These are phyloP conservation scores for Wickerhamomyces alni DNA, from an alignment of 805 yeast genomes.

Conservation along the genomic window DNA sequence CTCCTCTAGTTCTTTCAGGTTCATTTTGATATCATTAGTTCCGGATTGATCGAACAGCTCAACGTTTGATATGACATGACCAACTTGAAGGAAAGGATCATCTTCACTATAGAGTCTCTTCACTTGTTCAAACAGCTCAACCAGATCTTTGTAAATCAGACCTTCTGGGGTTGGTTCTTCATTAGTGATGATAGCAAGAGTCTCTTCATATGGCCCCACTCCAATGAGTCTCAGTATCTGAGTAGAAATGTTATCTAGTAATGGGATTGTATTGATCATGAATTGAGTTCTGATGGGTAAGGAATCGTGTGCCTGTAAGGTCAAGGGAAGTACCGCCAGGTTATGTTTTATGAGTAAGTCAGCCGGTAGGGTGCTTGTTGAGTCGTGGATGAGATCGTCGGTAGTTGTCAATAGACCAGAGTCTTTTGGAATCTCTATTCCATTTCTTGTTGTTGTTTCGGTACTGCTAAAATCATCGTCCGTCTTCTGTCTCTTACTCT, in stretches of 20 bases:
- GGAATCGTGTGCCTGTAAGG: slow-evolving; percentile 49
- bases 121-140: slow-evolving; percentile 74
- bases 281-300: slow-evolving; percentile 52
- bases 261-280: slow-evolving; percentile 62
- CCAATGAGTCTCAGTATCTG: slow-evolving; percentile 73
- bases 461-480: neutral
- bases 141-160: slow-evolving; percentile 55
- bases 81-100: slow-evolving; percentile 67
- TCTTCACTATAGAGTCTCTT: slow-evolving; percentile 61
- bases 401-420: slow-evolving; percentile 11
- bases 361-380: slow-evolving; percentile 5
- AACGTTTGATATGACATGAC: slow-evolving; percentile 60
- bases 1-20: slow-evolving; percentile 16
- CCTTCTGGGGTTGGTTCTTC: slow-evolving; percentile 61
- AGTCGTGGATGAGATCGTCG: slow-evolving; percentile 9
- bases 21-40: slow-evolving; percentile 3
- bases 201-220: slow-evolving; percentile 68
- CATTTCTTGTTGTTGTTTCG: slow-evolving; percentile 8
- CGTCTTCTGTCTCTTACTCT: slow-evolving; percentile 1
- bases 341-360: slow-evolving; percentile 35
- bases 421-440: slow-evolving; percentile 18
- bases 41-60: slow-evolving; percentile 2
- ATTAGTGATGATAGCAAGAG: slow-evolving; percentile 61
- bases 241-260: slow-evolving; percentile 74
- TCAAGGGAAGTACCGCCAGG: slow-evolving; percentile 54